These are phyloP conservation scores for Aspergillus proliferans DNA, from an alignment of 2,329 filamentous ascomycete species.

Conservation along the genomic window DNA sequence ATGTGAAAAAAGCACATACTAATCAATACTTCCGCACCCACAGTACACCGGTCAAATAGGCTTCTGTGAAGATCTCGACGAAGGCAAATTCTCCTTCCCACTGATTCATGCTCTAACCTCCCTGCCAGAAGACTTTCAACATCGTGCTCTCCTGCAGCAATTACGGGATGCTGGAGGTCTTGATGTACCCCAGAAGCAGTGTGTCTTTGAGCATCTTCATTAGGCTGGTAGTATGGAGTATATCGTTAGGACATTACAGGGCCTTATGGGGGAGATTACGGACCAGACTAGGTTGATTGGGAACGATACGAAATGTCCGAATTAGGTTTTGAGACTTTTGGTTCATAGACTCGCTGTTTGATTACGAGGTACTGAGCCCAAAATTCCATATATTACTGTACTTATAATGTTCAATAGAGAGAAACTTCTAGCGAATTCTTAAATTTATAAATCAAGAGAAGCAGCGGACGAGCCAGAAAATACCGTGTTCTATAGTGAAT, in stretches of 20 bases:
- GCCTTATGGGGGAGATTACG: neutral
- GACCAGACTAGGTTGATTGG: neutral
- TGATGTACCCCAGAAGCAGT: neutral
- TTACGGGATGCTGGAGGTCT: too few relatives aligned
- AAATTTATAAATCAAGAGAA: too few relatives aligned
- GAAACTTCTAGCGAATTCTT: too few relatives aligned
- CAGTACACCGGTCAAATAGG: conserved; percentile 80
- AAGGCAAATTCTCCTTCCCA: conserved; percentile 89
- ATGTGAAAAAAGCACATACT: neutral
- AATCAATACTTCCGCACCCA: conserved; percentile 8
- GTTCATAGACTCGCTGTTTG: neutral
- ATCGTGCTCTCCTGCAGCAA: neutral
- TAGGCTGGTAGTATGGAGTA: neutral
- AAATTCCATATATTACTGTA: too few relatives aligned
- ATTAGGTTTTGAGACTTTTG: neutral
- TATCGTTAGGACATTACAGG: neutral
- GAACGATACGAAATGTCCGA: neutral
- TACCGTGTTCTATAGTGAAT: too few relatives aligned
- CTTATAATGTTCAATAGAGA: too few relatives aligned
- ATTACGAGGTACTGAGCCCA: too few relatives aligned
- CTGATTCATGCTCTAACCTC: conserved; percentile 59
- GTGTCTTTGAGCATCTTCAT: neutral
- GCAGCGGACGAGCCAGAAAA: too few relatives aligned
- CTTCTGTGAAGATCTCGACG: conserved; percentile 48
- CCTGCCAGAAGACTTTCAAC: conserved; percentile 6